Evolutionary conservation across 306 rosid species (phyloP), one percentile per base, ranked within the genome.

Genomic region (Prinsepia uniflora): DNA sequence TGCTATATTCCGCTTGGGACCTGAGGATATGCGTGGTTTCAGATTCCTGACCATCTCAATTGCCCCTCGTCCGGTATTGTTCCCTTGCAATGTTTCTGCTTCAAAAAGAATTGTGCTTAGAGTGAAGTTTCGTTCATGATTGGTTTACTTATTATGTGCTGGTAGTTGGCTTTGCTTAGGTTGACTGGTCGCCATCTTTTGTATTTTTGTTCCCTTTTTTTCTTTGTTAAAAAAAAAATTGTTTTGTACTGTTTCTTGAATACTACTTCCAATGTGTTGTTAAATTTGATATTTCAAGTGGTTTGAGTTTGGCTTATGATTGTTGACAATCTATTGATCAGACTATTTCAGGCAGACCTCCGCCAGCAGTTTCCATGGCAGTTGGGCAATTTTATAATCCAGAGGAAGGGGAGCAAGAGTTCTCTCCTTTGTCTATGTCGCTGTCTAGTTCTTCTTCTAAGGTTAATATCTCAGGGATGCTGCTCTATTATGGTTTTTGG

Each of bases 321-420:
- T 75, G 65, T 40, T 85, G 83, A 84, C 85, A 72, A 69, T 81
- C 65, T 73, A 70, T 78, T 86, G 72, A 63, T 80, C 96, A 95
- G 99, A 79, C 92, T 81, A 74, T 95, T 87, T 89, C 99, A 85
- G 99, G 97, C 68, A 95, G 99, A 82, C 99, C 99, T 75, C 97
- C 97, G 46, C 99, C 97, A 60, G 97, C 99, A 57, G 89, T 86
- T 77, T 91, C 99, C 77, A 95, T 95, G 99, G 99, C 96, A 59
- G 97, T 95, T 79, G 99, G 99, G 78, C 96, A 95, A 83, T 95
- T 95, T 83, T 95, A 79, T 79, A 91, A 89, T 73, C 97, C 96
- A n/a, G 81, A 79, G 68, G 97, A 90, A 76, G 97, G 96, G 75
- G 82, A 77, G 75, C 75, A 72, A 75, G 88, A 86, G 67, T 74